A percentile compares a stretch with the other conserved stretches of the same genome.
Conservation (phyloP, 208 protist genomes). For the Trichomonas gallinae region DNA sequence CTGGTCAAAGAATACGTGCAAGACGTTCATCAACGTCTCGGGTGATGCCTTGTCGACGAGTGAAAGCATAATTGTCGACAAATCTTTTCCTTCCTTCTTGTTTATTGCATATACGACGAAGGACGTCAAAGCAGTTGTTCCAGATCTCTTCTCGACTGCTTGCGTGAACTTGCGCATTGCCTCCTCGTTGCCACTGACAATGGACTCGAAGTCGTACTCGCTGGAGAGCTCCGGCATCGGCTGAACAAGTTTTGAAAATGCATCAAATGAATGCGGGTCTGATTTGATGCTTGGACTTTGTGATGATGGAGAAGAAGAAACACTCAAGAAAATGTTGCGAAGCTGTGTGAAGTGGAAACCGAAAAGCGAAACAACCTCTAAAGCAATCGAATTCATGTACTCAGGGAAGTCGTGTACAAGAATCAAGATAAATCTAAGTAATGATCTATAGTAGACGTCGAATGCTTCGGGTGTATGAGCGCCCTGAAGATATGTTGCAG, state of each 20-base stretch:
- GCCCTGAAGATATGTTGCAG: neutral
- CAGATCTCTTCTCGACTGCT: neutral
- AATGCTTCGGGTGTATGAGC: neutral
- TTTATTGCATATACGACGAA: neutral
- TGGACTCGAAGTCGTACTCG: neutral
- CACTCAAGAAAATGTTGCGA: neutral
- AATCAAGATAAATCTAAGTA: neutral
- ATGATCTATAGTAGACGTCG: neutral
- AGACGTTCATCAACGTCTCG: neutral
- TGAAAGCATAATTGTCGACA: neutral
- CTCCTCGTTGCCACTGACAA: neutral
- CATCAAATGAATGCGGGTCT: neutral
- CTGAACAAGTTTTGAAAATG: neutral
- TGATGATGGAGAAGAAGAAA: neutral
- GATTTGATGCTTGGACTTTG: neutral
- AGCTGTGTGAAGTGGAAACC: neutral
- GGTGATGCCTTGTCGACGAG: neutral
- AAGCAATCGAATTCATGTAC: neutral
- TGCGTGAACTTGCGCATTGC: neutral
- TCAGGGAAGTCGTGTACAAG: neutral
- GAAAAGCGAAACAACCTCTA: neutral
- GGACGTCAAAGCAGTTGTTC: neutral
- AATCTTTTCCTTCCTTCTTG: neutral
- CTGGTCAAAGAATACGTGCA: neutral
- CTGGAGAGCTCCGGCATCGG: neutral